Percentiles rank a stretch among this genome's conserved stretches.
Evolutionary conservation across 306 rosid species (phyloP).

Genomic region (Cucumis cinereus): DNA sequence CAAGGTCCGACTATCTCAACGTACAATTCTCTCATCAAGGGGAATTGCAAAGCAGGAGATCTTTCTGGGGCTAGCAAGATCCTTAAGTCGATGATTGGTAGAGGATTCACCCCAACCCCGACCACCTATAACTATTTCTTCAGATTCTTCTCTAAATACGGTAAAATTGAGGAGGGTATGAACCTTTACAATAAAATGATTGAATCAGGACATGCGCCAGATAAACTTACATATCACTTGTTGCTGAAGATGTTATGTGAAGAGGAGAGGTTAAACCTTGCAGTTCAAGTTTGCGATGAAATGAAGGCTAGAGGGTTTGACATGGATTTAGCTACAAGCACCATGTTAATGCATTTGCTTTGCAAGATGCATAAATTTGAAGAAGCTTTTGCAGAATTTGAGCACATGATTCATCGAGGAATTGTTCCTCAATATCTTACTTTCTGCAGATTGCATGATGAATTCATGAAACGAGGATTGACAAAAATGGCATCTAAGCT

Average conservation of each 20-base stretch:
- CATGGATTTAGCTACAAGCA: conserved; percentile 71
- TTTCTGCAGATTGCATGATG: conserved; percentile 50
- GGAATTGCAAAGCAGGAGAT: conserved; percentile 77
- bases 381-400: conserved; percentile 64
- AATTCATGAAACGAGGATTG: conserved; percentile 48
- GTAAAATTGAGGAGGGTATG: conserved; percentile 82
- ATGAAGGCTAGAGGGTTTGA: conserved; percentile 69
- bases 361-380: conserved; percentile 60
- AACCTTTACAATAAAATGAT: conserved; percentile 72
- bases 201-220: conserved; percentile 64
- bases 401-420: conserved; percentile 73
- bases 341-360: conserved; percentile 66
- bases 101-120: conserved; percentile 55
- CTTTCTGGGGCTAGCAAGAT: conserved; percentile 70
- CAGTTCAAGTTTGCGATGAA: conserved; percentile 69
- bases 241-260: conserved; percentile 82
- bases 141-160: conserved; percentile 57
- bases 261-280: conserved; percentile 58
- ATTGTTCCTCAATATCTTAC: conserved; percentile 77
- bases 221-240: conserved; percentile 75
- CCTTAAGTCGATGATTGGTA: conserved; percentile 71
- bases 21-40: conserved; percentile 72
- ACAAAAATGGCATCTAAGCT: conserved; percentile 47
- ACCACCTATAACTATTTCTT: conserved; percentile 87
- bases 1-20: conserved; percentile 76